phyloP scores from a whole-genome alignment of 2,329 filamentous ascomycete genomes.

The Hymenoscyphus infarciens region DNA sequence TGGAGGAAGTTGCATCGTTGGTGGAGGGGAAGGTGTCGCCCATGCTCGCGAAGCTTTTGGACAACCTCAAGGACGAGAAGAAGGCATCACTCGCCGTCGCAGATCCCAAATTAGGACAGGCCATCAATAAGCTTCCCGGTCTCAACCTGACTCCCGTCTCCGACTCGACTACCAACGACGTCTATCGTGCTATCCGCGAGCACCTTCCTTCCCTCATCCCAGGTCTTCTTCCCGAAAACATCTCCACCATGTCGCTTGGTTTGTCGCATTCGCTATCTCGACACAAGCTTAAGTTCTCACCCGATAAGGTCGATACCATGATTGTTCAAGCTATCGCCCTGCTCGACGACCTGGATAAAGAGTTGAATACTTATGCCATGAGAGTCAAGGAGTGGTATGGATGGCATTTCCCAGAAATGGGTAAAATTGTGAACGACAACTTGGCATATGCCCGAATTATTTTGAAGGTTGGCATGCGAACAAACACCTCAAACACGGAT shows the following conservation, averaged over 20 bases:
- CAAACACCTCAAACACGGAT: slow-evolving; percentile 71
- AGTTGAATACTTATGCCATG: slow-evolving; percentile 98
- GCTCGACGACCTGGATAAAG: slow-evolving; percentile 95
- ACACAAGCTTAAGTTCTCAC: slow-evolving; percentile 97
- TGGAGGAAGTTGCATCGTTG: slow-evolving; percentile 85
- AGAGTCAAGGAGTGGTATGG: slow-evolving; percentile 99
- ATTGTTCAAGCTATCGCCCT: slow-evolving; percentile 95
- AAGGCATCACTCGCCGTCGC: slow-evolving; percentile 93
- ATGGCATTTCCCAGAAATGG: slow-evolving; percentile 99
- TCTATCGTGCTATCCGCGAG: slow-evolving; percentile 92
- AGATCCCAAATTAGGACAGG: slow-evolving; percentile 85
- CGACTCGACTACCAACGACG: slow-evolving; percentile 77
- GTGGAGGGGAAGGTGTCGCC: slow-evolving; percentile 94
- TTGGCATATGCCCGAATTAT: slow-evolving; percentile 88
- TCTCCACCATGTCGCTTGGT: slow-evolving; percentile 93
- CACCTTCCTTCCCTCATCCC: slow-evolving; percentile 88
- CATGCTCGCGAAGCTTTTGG: slow-evolving; percentile 75
- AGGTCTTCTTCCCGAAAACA: slow-evolving; percentile 76
- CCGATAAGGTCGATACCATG: slow-evolving; percentile 99
- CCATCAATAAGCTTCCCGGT: slow-evolving; percentile 87
- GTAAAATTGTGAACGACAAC: slow-evolving; percentile 96
- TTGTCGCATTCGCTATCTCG: slow-evolving; percentile 94
- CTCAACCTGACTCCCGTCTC: slow-evolving; percentile 81
- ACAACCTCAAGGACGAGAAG: slow-evolving; percentile 94
- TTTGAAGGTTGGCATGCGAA: slow-evolving; percentile 82